Evolutionary conservation across 2,329 filamentous ascomycete genomes (phyloP), one percentile per base, ranked within the genome.

Genomic region (Raffaelea albimanens): DNA sequence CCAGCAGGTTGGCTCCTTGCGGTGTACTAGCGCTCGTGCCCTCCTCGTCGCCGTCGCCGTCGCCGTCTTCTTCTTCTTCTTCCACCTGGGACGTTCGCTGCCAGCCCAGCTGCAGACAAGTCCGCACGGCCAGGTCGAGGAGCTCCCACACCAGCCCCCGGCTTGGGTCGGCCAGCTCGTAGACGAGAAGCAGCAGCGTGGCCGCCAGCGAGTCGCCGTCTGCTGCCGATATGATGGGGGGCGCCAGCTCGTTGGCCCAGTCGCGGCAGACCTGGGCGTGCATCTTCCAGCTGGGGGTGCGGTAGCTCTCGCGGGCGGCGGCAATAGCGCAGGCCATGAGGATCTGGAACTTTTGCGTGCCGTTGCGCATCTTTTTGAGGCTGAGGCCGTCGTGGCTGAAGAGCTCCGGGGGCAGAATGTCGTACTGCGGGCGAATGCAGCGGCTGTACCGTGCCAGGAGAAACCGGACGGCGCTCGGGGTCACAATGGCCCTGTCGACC

Each of bases 261-360:
- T 36, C 39, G 9, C 45, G 40, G n/a, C 45, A 47, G 29, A 38
- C n/a, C 8, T 39, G 39, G 3, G 45, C 45, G 20, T 34, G 23
- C 2, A 47, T 43, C 16, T 18, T 42, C 45, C 45, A 47, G 40
- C 40, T 29, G 5, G 45, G 39, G 2, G 20, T 38, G 2, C 16
- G 21, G 33, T 47, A 47, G 31, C 39, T 42, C 33, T 47, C 45
- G 14, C 45, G 45, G 16, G 45, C 40, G 10, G 45, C 45, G 4
- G 45, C 39, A 43, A 47, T 47, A 21, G 45, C 45, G 21, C 45
- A 47, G 31, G 45, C 45, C 45, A 47, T 43, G 13, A 47, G 18
- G 16, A 47, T 23, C 20, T 47, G 39, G 8, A 47, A 47, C 31
- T 38, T 42, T 11, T 36, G 39, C 18, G 40, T 19, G 3, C 40